phyloP scores from a whole-genome alignment of 202 grass and related monocot genomes.

The Schoenoplectus triqueter region DNA sequence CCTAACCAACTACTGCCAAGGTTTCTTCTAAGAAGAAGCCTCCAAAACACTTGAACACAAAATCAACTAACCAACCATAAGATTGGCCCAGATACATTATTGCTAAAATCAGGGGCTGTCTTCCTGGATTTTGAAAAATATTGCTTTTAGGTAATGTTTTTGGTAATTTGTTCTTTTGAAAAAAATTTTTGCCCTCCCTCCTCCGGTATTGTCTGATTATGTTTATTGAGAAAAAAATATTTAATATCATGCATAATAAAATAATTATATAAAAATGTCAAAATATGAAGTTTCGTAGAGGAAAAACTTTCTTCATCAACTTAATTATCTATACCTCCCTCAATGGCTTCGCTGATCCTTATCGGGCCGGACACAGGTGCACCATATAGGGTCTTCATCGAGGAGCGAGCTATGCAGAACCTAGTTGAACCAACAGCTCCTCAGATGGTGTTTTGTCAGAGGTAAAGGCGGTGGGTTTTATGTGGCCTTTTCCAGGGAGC shows the following conservation, averaged over 20 bases:
- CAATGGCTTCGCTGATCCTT: slow-evolving; percentile 75
- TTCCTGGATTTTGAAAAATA: too few species aligned
- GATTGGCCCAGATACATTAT: not conserved
- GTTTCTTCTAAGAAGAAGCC: slow-evolving; percentile 62
- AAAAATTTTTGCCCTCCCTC: too few species aligned
- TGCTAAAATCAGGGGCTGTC: not conserved
- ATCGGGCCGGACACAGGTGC: slow-evolving; percentile 92
- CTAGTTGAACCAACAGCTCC: slow-evolving; percentile 48
- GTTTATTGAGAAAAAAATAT: too few species aligned
- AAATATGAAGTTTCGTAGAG: too few species aligned
- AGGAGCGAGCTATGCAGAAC: slow-evolving; percentile 65
- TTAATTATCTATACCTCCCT: slow-evolving; percentile 50
- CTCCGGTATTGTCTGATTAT: too few species aligned
- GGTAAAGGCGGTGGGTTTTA: slow-evolving; percentile 77
- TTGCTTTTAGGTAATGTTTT: too few species aligned
- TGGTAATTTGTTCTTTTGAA: too few species aligned
- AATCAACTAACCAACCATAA: not conserved
- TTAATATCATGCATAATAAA: too few species aligned
- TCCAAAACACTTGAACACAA: slow-evolving; percentile 71
- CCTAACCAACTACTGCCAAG: slow-evolving; percentile 59
- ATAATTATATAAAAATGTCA: too few species aligned
- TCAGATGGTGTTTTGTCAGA: slow-evolving; percentile 60
- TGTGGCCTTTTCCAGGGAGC: slow-evolving; percentile 90
- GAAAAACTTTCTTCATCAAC: too few species aligned
- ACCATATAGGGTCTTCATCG: slow-evolving; percentile 76